These are phyloP conservation scores for Macrophomina pseudophaseolina DNA, from an alignment of 2,329 filamentous ascomycete genomes.

Conservation along the genomic window DNA sequence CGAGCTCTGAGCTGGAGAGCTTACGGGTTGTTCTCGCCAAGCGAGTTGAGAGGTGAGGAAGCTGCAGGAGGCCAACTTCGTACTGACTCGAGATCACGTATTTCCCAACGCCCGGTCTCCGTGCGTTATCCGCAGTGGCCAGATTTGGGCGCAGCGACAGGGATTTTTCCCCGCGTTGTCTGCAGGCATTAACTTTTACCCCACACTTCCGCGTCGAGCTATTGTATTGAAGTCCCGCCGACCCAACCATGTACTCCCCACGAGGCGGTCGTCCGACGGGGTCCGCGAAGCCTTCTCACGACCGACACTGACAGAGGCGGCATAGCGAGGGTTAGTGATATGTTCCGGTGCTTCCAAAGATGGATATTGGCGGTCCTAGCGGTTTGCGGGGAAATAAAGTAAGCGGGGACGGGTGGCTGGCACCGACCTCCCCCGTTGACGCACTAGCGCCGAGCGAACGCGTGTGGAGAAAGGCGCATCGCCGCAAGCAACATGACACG, in stretches of 20 bases:
- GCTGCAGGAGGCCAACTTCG: conserved; percentile 3
- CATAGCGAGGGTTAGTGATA: background rate
- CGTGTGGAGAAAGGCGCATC: conserved; percentile 17
- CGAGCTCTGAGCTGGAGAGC: background rate
- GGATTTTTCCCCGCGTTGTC: conserved; percentile 26
- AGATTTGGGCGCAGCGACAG: conserved; percentile 16
- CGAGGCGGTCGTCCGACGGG: background rate
- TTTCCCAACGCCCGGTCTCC: conserved; percentile 3
- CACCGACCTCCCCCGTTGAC: conserved; percentile 12
- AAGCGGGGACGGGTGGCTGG: conserved; percentile 24
- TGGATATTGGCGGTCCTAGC: conserved; percentile 5
- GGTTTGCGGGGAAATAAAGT: conserved; percentile 26
- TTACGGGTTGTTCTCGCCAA: conserved; percentile 12
- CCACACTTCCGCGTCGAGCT: conserved; percentile 21
- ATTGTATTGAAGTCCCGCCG: background rate
- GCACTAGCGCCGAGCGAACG: conserved; percentile 16
- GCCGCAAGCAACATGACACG: conserved; percentile 16
- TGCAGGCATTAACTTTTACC: conserved; percentile 20
- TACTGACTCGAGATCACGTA: conserved; percentile 14
- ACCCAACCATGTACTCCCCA: background rate
- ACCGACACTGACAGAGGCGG: background rate
- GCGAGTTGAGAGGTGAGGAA: background rate
- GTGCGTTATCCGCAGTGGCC: conserved; percentile 7
- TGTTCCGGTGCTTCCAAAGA: background rate
- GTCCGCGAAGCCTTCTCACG: background rate